Evolutionary conservation across 805 yeast genomes (phyloP).

Genomic region (Suhomyces canberraensis): DNA sequence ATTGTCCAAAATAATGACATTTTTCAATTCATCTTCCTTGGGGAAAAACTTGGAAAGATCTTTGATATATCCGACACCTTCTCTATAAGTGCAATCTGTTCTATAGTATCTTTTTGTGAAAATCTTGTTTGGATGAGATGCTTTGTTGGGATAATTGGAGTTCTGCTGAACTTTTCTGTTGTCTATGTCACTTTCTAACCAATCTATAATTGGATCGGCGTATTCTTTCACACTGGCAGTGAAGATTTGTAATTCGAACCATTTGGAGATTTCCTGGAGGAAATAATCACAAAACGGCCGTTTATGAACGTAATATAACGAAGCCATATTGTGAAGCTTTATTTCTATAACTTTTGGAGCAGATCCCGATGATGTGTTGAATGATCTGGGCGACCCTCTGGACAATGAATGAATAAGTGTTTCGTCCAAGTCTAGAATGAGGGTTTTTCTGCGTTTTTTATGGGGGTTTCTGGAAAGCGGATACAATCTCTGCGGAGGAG

Average conservation of each 20-base stretch:
- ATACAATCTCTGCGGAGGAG: conserved; percentile 44
- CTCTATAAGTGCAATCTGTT: conserved; percentile 69
- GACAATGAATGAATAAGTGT: conserved; percentile 90
- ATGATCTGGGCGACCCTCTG: conserved; percentile 51
- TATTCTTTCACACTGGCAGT: conserved; percentile 94
- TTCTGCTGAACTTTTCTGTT: conserved; percentile 10
- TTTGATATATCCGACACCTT: conserved; percentile 79
- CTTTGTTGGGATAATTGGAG: conserved; percentile 2
- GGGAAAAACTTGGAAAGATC: conserved; percentile 39
- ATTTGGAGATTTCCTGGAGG: conserved; percentile 68
- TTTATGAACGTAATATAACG: conserved; percentile 85
- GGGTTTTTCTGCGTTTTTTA: conserved; percentile 51
- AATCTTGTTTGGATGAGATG: conserved; percentile 19
- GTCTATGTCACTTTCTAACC: conserved; percentile 65
- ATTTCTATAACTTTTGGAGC: conserved; percentile 73
- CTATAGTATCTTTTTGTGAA: conserved; percentile 69
- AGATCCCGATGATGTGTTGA: conserved; percentile 34
- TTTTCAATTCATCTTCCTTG: conserved; percentile 70
- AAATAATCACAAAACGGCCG: conserved; percentile 90
- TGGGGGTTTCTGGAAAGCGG: conserved; percentile 42
- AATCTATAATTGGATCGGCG: conserved; percentile 95
- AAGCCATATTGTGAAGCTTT: conserved; percentile 60
- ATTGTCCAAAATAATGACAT: conserved; percentile 80
- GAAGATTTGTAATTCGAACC: conserved; percentile 88
- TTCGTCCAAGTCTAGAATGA: conserved; percentile 89